These are phyloP conservation scores for Sutorius eximius DNA, from an alignment of 1,284 basidiomycete genomes.

Conservation along the genomic window DNA sequence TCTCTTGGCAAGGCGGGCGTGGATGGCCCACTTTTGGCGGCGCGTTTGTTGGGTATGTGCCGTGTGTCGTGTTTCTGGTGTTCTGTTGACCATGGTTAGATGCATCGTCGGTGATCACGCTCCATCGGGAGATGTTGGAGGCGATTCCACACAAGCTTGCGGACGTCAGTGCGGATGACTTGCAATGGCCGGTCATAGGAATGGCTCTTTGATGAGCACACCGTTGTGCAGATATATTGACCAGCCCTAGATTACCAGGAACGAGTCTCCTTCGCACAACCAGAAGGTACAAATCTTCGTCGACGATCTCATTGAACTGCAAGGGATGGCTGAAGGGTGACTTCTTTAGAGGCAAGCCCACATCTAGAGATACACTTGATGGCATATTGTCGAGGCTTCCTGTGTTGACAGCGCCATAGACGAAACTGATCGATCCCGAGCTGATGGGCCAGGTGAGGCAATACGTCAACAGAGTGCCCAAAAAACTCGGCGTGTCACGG, in stretches of 20 bases:
- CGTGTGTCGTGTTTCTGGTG: background rate
- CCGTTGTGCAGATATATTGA: conserved; percentile 49
- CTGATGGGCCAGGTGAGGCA: conserved; percentile 64
- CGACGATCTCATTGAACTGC: conserved; percentile 54
- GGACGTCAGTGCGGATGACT: conserved; percentile 50
- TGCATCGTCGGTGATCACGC: conserved; percentile 68
- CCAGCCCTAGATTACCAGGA: conserved; percentile 51
- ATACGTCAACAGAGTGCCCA: conserved; percentile 52
- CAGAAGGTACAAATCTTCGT: conserved; percentile 55
- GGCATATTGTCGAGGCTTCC: conserved; percentile 43
- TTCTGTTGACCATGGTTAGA: conserved; percentile 42
- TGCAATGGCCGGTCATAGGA: conserved; percentile 70
- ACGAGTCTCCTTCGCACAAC: conserved; percentile 61
- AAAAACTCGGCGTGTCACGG: conserved; percentile 40
- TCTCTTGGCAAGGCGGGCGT: conserved; percentile 65
- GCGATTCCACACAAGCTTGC: conserved; percentile 67
- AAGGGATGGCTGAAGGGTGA: conserved; percentile 57
- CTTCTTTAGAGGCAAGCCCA: no score
- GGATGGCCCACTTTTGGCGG: conserved; percentile 54
- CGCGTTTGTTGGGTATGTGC: conserved; percentile 64
- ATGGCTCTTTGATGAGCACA: conserved; percentile 59
- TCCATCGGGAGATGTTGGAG: conserved; percentile 79
- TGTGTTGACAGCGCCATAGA: conserved; percentile 71
- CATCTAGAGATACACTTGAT: conserved; percentile 81
- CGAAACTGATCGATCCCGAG: conserved; percentile 78